Evolutionary conservation across 805 yeast species (phyloP), one percentile per base, ranked within the genome.

Genomic region (Sporopachydermia lactativora): DNA sequence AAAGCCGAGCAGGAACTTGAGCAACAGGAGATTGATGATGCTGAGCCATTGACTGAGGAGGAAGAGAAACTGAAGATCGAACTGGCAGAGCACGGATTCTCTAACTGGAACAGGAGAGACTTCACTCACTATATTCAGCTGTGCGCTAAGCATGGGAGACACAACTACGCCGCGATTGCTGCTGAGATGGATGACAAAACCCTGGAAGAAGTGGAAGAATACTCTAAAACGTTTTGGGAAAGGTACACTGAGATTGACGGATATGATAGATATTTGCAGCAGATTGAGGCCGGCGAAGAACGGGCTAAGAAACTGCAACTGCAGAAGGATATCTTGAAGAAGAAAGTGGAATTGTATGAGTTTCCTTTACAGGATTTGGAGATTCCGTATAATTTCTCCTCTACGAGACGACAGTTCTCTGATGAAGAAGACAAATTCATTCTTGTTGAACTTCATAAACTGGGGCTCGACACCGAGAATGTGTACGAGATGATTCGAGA

Each of bases 351-450:
- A 16, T 68, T 70, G 46, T 83, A 77, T 57, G 62, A 64, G 34
- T 77, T 76, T 46, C 98, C 98, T 8, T 62, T 89, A 47, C 82
- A 80, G 55, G 94, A 89, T 49, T 63, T 89, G 47, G 67, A 59
- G 15, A 67, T 89, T 43, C 74, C 75, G 47, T 71, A 68, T 46
- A 94, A 94, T 3, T 85, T 92, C 4, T 71, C 76, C 2, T 64
- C 71, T 34, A 73, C 75, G 54, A 50, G 55, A 14, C 75, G 78
- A 51, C 71, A 80, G 2, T 92, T 75, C 59, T 74, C 83, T 19
- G 94, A 83, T 39, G 95, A 82, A 45, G 96, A 92, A 55, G 98
- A 92, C 58, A 67, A 96, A 50, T 92, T 82, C 57, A 61, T 92
- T 49, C 62, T 92, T 43, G 73, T 86, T 13, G 88, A 82, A 64